A percentile compares a stretch with the other conserved stretches of the same genome.
Conservation (phyloP, 768 basidiomycete genomes). For the Boletus tomentosulus region DNA sequence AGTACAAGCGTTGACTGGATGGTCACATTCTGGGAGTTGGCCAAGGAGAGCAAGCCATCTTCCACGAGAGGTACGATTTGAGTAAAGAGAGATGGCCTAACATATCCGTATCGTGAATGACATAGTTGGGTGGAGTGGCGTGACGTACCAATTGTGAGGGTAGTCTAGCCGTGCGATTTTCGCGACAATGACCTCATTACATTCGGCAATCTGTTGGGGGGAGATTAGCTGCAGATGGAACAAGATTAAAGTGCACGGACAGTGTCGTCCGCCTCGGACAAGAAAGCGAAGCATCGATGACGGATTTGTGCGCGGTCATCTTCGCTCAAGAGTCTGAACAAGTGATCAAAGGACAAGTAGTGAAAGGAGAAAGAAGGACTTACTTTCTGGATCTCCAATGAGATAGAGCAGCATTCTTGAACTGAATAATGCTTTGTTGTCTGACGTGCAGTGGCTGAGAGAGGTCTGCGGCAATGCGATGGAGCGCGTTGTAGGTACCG, state of each 20-base stretch:
- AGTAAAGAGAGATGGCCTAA: constrained; percentile 25
- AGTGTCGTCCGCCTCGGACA: constrained; percentile 76
- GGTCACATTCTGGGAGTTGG: constrained; percentile 39
- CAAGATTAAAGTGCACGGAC: constrained; percentile 37
- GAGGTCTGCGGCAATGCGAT: constrained; percentile 65
- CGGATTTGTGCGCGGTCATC: constrained; percentile 68
- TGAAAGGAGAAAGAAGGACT: constrained; percentile 15
- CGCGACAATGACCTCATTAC: constrained; percentile 67
- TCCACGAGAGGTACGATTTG: constrained; percentile 55
- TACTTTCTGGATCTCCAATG: constrained; percentile 83
- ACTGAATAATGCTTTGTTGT: constrained; percentile 81
- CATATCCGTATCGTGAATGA: neutral
- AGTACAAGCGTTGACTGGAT: constrained; percentile 45
- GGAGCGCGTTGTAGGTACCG: constrained; percentile 67
- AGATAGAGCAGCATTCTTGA: constrained; percentile 72
- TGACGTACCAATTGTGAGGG: constrained; percentile 61
- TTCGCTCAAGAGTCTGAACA: constrained; percentile 58
- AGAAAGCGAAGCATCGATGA: constrained; percentile 54
- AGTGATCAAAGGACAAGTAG: constrained; percentile 9
- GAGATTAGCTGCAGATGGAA: constrained; percentile 2
- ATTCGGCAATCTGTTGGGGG: constrained; percentile 57
- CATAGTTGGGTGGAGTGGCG: neutral
- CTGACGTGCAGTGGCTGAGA: constrained; percentile 62
- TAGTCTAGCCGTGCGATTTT: constrained; percentile 80
- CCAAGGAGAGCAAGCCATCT: constrained; percentile 46